A percentile compares a stretch with the other conserved stretches of the same genome.
Evolutionary conservation across 345 rosid species (phyloP).

Genomic region (Melaleuca quinquenervia): DNA sequence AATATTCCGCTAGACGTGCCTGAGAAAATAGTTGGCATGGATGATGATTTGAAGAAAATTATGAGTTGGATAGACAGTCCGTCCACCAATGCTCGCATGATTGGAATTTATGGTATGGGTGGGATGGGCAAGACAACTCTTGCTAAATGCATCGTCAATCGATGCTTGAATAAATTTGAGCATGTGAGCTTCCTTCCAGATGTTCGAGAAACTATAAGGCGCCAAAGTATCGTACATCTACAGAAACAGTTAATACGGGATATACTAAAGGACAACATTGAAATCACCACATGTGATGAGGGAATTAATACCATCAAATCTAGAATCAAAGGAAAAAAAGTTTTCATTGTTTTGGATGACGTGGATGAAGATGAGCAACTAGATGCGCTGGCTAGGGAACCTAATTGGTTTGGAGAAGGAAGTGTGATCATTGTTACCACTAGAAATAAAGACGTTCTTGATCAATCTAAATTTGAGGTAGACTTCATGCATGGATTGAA

Average conservation of each 20-base stretch:
- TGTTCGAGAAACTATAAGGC: neutral
- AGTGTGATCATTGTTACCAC: neutral
- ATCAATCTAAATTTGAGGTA: neutral
- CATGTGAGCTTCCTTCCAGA: neutral
- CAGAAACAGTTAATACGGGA: neutral
- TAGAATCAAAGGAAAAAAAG: neutral
- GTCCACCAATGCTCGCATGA: neutral
- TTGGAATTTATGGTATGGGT: neutral
- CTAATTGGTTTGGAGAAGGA: neutral
- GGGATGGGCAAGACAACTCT: neutral
- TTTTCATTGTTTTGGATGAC: neutral
- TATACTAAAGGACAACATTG: fast-evolving
- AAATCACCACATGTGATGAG: neutral
- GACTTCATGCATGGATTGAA: neutral
- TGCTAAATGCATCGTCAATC: neutral
- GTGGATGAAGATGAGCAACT: neutral
- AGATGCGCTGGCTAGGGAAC: neutral
- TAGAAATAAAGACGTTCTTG: neutral
- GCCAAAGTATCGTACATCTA: neutral
- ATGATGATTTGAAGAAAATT: neutral
- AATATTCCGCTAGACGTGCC: neutral
- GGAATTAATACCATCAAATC: neutral
- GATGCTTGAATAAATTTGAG: neutral
- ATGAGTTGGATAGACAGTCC: neutral
- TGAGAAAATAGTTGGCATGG: neutral